A percentile compares a stretch with the other conserved stretches of the same genome.
Evolutionary conservation across 257 asterid species (phyloP).

Genomic region (Salvia hispanica): DNA sequence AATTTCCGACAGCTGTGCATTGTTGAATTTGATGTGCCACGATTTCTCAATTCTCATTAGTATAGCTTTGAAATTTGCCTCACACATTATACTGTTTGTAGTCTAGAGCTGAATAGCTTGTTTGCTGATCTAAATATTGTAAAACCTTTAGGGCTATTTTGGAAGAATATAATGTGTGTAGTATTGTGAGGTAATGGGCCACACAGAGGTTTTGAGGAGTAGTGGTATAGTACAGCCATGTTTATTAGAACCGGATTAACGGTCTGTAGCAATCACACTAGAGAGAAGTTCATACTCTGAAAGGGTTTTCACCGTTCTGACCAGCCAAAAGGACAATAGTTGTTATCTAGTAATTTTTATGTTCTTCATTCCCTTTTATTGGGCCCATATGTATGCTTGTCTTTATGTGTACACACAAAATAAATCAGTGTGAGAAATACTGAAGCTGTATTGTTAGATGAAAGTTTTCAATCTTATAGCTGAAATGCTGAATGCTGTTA

Average conservation of each 20-base stretch:
- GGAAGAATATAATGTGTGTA: neutral
- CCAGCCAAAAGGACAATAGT: conserved; percentile 10
- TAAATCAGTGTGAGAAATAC: conserved; percentile 11
- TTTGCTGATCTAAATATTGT: conserved; percentile 10
- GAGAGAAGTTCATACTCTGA: neutral
- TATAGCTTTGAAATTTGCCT: conserved; percentile 15
- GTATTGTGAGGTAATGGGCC: neutral
- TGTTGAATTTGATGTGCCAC: conserved; percentile 28
- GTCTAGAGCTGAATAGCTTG: neutral
- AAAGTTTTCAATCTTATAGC: conserved; percentile 14
- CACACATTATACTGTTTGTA: conserved; percentile 8
- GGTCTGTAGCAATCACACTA: conserved; percentile 13
- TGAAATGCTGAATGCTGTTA: conserved; percentile 33
- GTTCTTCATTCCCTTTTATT: neutral
- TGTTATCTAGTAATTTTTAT: neutral
- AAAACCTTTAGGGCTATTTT: neutral
- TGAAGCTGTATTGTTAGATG: conserved; percentile 6
- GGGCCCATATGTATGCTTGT: conserved; percentile 5
- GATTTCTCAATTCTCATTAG: neutral
- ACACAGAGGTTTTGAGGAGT: neutral
- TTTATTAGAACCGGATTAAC: neutral
- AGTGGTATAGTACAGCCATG: conserved; percentile 1
- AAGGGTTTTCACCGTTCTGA: conserved; percentile 10
- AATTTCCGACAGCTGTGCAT: conserved; percentile 19
- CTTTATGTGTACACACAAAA: neutral